Base-by-base conservation (phyloP, 169 alveolate species). In the Babesia gibsoni region DNA sequence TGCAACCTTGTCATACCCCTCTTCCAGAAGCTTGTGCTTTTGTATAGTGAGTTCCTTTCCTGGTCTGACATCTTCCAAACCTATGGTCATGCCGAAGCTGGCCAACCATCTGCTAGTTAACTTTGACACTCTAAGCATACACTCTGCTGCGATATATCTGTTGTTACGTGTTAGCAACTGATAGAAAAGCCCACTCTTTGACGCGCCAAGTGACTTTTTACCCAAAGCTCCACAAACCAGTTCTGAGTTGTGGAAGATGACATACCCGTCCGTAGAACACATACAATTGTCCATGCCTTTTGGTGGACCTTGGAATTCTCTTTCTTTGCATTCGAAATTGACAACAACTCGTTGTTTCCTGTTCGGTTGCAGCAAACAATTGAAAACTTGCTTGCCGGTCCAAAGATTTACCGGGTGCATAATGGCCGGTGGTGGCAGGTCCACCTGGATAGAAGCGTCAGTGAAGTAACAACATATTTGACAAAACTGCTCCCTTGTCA, bases 51-150 rank as follows among this genome's bases (percentile, higher is more conserved):
- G 50, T 5, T 82, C 83, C 46, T 42, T 25, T 8, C 89, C 79
- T 29, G 99, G 99, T 7, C 94, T 91, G 18, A 96, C 99, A 82
- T 97, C 99, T 46, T 95, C 96, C n/a, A 96, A 92, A 1, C 99
- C 99, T n/a, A 97, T 94, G 9, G 99, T 94, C 96, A 97, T 93
- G 29, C 99, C 99, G 74, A 92, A 90, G 52, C 96, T 92, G 30
- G 97, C 87, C 36, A 97, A 83, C 96, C 98, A 98, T 56, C 99
- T 82, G 48, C 98, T 91, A 29, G 98, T 78, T 29, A 97, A 91
- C 85, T 96, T 96, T 8, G 99, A 94, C 22, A 98, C 84, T 79
- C 99, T 93, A 16, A 94, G 90, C 98, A 98, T 94, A 82, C 96
- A 91, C 54, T 90, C 92, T 1, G 98, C 95, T 4, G 99, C 97